Base-by-base conservation (phyloP, 1,284 basidiomycete species). In the Ganoderma boninense region DNA sequence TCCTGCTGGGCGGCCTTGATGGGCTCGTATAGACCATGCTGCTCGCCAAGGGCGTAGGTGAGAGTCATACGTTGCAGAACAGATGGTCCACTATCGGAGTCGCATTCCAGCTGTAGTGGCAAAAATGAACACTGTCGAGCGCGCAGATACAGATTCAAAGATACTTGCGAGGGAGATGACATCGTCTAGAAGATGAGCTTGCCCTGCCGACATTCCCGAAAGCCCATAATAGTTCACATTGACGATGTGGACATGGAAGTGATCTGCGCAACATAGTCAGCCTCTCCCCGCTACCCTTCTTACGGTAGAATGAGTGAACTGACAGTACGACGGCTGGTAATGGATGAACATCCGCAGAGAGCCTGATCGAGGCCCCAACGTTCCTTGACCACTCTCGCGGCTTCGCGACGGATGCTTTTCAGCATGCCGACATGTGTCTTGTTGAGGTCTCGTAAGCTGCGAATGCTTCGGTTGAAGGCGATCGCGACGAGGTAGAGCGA, bases 261-360 rank as follows among this genome's bases (percentile, higher is more conserved):
- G 97, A 80, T 98, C 97, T 97, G 72, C n/a, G 6, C 11, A 7
- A 29, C 23, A 5, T 16, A 7, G 62, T 66, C 42, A 62, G 52
- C 20, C 16, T 6, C 29, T 2, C 16, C 20, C 10, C 20, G 7
- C 0, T 4, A 18, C 4, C 4, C 29, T 32, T 7, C 23, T 29
- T 10, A 40, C 16, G 26, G 32, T 26, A 18, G 46, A 13, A 62
- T 5, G 0, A 23, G 1, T 0, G 29, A 29, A 85, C 95, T 78
- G 73, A 97, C 97, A 99, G 79, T 98, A 99, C 52, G 92, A 95
- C 0, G 97, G 97, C 79, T 98, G 97, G 79, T 99, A 99, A 79
- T 99, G 97, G 35, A 99, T 83, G 77, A 92, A 97, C 84, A 97
- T 87, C 69, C 96, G 84, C 70, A 98, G 77, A 29, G 89, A 85